Base-by-base conservation (phyloP, 2,329 filamentous ascomycete species). In the Sporothrix variecibatus region DNA sequence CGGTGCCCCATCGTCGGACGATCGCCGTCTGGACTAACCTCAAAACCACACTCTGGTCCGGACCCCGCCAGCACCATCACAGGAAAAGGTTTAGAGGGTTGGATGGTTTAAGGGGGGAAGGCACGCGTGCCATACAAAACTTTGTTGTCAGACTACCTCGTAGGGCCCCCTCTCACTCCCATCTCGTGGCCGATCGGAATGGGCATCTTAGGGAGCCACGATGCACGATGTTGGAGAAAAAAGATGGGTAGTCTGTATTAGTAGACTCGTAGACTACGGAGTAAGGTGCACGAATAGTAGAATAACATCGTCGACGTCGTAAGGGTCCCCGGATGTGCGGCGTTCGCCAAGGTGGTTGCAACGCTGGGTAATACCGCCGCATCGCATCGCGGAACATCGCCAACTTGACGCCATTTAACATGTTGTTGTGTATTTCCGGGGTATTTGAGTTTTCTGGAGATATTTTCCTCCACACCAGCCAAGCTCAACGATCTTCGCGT, bases 1-100 rank as follows among this genome's bases (percentile, higher is more conserved):
- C 58, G 20, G n/a, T 64, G 58, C 17, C n/a, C 58, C 31, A n/a
- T 40, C 58, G 58, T 23, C 58, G 9, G 34, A 64, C 58, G 58
- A 64, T 64, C 58, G 58, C 58, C 34, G 58, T 12, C 58, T 64
- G 31, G 43, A 20, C 58, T 64, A 64, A 64, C 31, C 58, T 2
- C 17, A 38, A 62, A 40, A 23, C 34, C 31, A 64, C 58, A 64
- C 31, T 34, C 58, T 38, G 20, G 58, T 20, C 58, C 58, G 58
- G 34, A 64, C 58, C 20, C 31, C 34, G 58, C 58, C 58, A 62
- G 17, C 31, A 34, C 40, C 43, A 49, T 17, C 15, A 40, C 58
- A 40, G 34, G 34, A 38, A 20, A n/a, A 38, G 11, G 20, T 64
- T 40, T 56, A 53, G n/a, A 20, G n/a, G 1, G 8, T 3, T 7